Evolutionary conservation across 2,329 filamentous ascomycete species (phyloP).

Genomic region (Xylaria sp.): DNA sequence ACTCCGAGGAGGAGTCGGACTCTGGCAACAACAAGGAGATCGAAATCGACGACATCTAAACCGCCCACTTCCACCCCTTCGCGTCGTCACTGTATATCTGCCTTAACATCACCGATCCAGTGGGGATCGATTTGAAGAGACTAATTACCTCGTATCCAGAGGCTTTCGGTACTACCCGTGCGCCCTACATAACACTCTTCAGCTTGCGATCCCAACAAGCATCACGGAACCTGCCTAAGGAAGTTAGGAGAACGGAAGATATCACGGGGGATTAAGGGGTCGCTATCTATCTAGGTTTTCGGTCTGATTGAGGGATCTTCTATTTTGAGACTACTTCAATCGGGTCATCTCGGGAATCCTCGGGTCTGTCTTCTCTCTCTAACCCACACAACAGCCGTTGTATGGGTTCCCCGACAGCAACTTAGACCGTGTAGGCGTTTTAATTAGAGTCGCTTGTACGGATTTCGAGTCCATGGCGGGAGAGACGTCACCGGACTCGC

Average conservation of each 20-base stretch:
- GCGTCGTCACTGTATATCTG: conserved; percentile 21
- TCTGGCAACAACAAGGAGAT: conserved; percentile 75
- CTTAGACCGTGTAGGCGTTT: conserved; percentile 48
- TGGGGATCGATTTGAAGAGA: background rate
- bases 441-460: conserved; percentile 23
- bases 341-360: conserved; percentile 9
- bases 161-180: conserved; percentile 1
- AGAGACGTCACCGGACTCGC: conserved; percentile 67
- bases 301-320: conserved; percentile 2
- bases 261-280: conserved; percentile 12
- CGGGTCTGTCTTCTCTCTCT: conserved; percentile 71
- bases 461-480: conserved; percentile 61
- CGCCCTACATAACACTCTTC: background rate
- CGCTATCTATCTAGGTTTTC: conserved; percentile 26
- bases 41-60: conserved; percentile 95
- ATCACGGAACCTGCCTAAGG: background rate
- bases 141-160: background rate
- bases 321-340: background rate
- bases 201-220: background rate
- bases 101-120: conserved; percentile 2
- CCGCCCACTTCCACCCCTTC: conserved; percentile 16
- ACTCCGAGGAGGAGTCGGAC: conserved; percentile 67
- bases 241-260: conserved; percentile 9
- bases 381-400: conserved; percentile 38
- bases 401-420: conserved; percentile 60